These are phyloP conservation scores for Beauveria sp. DNA, from an alignment of 2,329 filamentous ascomycete species.

Conservation along the genomic window DNA sequence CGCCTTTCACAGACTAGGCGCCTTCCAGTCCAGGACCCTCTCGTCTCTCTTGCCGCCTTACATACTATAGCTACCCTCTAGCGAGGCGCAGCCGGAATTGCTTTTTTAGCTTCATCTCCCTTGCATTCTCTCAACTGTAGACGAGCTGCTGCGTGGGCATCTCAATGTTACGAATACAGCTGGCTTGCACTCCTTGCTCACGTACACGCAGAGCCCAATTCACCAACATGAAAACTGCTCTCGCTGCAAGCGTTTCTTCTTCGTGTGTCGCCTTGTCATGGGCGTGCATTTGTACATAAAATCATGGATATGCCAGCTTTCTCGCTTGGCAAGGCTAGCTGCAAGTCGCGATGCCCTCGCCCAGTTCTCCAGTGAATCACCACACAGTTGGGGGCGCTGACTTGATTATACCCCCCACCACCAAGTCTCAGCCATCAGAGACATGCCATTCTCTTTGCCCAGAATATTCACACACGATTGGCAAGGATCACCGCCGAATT, in stretches of 20 bases:
- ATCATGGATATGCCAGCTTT: neutral
- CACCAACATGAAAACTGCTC: neutral
- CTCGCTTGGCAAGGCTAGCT: neutral
- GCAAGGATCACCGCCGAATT: neutral
- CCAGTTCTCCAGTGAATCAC: neutral
- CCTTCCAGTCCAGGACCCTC: neutral
- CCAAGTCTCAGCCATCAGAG: constrained; percentile 8
- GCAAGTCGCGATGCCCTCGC: neutral
- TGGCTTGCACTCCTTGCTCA: too few relatives aligned
- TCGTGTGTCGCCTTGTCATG: neutral
- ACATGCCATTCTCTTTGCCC: neutral
- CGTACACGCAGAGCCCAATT: too few relatives aligned
- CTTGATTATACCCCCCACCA: neutral
- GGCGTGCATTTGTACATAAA: too few relatives aligned
- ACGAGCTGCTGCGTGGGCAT: too few relatives aligned
- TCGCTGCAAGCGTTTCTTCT: neutral
- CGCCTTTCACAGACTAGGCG: neutral
- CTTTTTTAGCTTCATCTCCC: neutral
- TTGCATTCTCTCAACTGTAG: too few relatives aligned
- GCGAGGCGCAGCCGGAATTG: neutral
- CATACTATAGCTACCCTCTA: neutral
- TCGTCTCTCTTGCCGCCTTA: neutral
- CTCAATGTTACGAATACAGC: too few relatives aligned
- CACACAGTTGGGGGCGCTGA: neutral
- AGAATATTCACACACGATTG: neutral